Evolutionary conservation across 768 basidiomycete genomes (phyloP), one percentile per base, ranked within the genome.

Genomic region (Lyophyllum semitale): DNA sequence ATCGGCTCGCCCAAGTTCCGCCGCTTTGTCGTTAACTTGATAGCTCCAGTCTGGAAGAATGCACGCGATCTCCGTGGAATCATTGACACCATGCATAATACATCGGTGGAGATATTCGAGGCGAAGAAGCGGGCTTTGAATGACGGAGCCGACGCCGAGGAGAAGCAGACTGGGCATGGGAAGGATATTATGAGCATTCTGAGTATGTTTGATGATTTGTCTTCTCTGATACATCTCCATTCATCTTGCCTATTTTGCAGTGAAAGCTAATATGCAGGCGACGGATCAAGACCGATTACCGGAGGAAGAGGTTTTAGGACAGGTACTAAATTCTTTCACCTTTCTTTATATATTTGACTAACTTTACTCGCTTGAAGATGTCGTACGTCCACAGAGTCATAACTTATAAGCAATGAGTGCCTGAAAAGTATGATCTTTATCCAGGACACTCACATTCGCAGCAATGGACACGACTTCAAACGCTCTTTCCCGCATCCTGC

Each of bases 381-480:
- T 45, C 44, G 44, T 45, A 29, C 8, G 44, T 45, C 15, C 9
- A 17, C 17, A 26, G 4, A 6, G 44, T 38, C 17, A 38, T 26
- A n/a, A 6, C 44, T 17, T 29, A n/a, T n/a, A n/a, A n/a, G n/a
- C n/a, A n/a, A n/a, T n/a, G n/a, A n/a, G n/a, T n/a, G n/a, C n/a
- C n/a, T n/a, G 17, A 18, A 15, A n/a, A 8, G 1, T 15, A 4
- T 40, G 11, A 40, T 17, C 26, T 26, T 12, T 38, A 41, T 47
- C 23, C 29, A 75, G 72, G 8, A 64, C 68, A 12, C 52, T 76
- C 0, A 61, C 66, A 15, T 70, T 74, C 41, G 69, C 71, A 2
- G 73, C 66, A 1, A 69, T 63, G 40, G 74, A 74, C 38, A 75
- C 73, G 2, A 74, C 71, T 1, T 66, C 73, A 1, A 45, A 54